Conservation (phyloP, 169 alveolate species). For the Theileria parva region DNA sequence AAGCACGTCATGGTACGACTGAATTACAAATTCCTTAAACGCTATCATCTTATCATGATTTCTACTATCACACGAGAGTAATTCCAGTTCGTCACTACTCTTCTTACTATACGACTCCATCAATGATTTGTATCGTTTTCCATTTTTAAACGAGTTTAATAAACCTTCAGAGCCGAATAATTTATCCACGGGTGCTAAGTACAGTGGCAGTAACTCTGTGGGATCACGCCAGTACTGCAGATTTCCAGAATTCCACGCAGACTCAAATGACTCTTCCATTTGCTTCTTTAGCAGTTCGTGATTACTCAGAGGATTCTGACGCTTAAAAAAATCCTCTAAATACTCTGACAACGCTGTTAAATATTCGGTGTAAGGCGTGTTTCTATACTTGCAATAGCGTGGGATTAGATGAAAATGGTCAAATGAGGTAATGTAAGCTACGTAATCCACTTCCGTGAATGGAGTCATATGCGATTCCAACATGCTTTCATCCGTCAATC, state of each 20-base stretch:
- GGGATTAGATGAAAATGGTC: constrained; percentile 77
- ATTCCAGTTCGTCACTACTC: constrained; percentile 69
- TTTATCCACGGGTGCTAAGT: constrained; percentile 76
- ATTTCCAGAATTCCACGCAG: constrained; percentile 63
- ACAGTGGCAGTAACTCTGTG: constrained; percentile 72
- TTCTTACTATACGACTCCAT: constrained; percentile 81
- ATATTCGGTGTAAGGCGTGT: constrained; percentile 69
- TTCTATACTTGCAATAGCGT: constrained; percentile 80
- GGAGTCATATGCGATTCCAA: constrained; percentile 47
- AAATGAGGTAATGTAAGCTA: constrained; percentile 70
- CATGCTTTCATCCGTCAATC: constrained; percentile 22
- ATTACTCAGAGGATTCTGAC: constrained; percentile 75
- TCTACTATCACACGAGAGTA: constrained; percentile 86
- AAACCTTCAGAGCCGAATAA: constrained; percentile 83
- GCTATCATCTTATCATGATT: constrained; percentile 79
- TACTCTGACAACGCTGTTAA: constrained; percentile 64
- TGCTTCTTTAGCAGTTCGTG: constrained; percentile 58
- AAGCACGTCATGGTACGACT: constrained; percentile 32
- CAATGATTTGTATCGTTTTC: constrained; percentile 73
- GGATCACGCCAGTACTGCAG: constrained; percentile 77
- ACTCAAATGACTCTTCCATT: constrained; percentile 72
- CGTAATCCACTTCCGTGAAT: constrained; percentile 78
- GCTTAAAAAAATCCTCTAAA: constrained; percentile 66
- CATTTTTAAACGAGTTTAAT: constrained; percentile 62
- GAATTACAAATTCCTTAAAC: constrained; percentile 71